A percentile compares a stretch with the other conserved stretches of the same genome.
phyloP scores from a whole-genome alignment of 345 rosid genomes.

The Pistacia vera region DNA sequence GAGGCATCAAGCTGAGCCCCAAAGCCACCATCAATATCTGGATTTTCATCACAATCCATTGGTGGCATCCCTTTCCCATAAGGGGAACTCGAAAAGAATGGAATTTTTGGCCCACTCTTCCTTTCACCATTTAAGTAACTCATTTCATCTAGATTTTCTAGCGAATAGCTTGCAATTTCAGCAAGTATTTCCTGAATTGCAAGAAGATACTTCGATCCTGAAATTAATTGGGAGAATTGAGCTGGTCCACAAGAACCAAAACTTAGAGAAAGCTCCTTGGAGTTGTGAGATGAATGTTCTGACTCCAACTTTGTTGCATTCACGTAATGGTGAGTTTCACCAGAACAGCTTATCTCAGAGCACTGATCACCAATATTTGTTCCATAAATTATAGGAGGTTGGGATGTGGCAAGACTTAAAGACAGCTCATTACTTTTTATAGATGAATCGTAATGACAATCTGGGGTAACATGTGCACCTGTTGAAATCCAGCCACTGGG shows the following conservation, averaged over 20 bases:
- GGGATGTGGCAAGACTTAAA: constrained; percentile 70
- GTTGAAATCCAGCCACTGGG: constrained; percentile 46
- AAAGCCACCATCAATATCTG: constrained; percentile 26
- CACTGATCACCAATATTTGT: constrained; percentile 52
- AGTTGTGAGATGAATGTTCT: constrained; percentile 57
- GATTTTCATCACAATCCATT: constrained; percentile 29
- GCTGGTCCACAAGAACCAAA: constrained; percentile 35
- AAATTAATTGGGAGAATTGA: constrained; percentile 45
- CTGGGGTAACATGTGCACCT: constrained; percentile 32
- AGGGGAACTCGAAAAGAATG: constrained; percentile 27
- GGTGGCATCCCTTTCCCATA: constrained; percentile 16
- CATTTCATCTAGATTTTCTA: constrained; percentile 50
- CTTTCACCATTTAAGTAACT: constrained; percentile 32
- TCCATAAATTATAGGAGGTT: constrained; percentile 32
- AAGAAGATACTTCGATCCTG: constrained; percentile 70
- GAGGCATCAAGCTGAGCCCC: constrained; percentile 33
- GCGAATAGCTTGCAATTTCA: constrained; percentile 74
- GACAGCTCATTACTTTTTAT: constrained; percentile 63
- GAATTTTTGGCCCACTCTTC: constrained; percentile 24
- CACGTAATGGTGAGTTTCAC: constrained; percentile 33
- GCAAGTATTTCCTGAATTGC: constrained; percentile 85
- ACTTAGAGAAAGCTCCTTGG: constrained; percentile 55
- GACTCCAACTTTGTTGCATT: constrained; percentile 41
- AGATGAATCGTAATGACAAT: constrained; percentile 32
- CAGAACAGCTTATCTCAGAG: constrained; percentile 48